A percentile compares a stretch with the other conserved stretches of the same genome.
Conservation (phyloP, 352 stramenopile genomes). For the Globisporangium viniferum region DNA sequence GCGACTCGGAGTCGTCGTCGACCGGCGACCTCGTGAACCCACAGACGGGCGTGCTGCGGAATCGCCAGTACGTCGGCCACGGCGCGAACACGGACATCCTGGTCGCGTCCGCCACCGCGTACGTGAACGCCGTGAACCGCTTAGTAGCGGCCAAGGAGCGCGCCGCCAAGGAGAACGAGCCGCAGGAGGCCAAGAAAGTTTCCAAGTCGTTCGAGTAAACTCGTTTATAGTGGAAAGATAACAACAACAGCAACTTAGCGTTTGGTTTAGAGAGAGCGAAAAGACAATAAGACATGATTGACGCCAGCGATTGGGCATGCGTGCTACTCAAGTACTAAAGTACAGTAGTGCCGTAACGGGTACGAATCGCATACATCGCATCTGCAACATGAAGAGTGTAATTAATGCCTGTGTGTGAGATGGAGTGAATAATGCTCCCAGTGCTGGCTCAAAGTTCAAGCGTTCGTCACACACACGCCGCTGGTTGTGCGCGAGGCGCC, state of each 20-base stretch:
- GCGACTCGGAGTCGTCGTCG: conserved; percentile 12
- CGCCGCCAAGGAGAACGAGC: conserved; percentile 14
- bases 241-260: neutral
- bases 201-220: conserved; percentile 26
- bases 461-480: no score
- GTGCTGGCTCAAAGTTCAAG: no score
- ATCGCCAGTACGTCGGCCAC: conserved; percentile 87
- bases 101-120: conserved; percentile 83
- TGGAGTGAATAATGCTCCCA: no score
- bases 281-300: neutral
- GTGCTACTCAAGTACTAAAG: no score
- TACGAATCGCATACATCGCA: no score
- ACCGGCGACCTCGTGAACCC: conserved; percentile 72
- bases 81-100: conserved; percentile 90
- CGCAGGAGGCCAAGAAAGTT: conserved; percentile 21
- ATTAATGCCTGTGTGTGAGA: no score
- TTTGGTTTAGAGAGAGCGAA: neutral
- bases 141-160: conserved; percentile 72
- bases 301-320: neutral
- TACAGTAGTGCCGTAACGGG: no score
- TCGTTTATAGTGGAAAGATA: neutral
- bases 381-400: no score
- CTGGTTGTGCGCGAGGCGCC: no score
- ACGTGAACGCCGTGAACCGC: conserved; percentile 87
- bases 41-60: conserved; percentile 76